Conservation (phyloP, 495 filamentous ascomycete species). For the Aspergillus olivimuriae region DNA sequence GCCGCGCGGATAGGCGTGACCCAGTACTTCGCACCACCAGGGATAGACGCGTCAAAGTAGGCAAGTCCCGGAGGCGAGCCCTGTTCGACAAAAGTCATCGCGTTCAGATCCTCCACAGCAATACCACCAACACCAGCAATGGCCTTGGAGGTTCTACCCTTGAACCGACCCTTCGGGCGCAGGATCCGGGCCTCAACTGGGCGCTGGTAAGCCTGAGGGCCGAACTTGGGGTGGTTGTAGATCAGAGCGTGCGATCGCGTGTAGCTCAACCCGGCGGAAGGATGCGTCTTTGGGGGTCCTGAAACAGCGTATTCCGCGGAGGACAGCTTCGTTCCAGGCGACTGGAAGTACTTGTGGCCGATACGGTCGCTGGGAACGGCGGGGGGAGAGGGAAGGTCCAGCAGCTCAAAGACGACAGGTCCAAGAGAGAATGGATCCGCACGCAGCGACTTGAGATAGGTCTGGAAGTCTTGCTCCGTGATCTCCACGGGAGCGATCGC, state of each 20-base stretch:
- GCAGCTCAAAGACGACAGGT: constrained; percentile 37
- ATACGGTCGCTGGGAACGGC: constrained; percentile 32
- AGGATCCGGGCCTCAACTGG: constrained; percentile 68
- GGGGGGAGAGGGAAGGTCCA: constrained; percentile 42
- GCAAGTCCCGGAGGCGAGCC: constrained; percentile 32
- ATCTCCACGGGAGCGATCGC: constrained; percentile 33
- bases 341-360: constrained; percentile 29
- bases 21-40: constrained; percentile 63
- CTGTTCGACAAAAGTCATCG: constrained; percentile 31
- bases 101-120: constrained; percentile 38
- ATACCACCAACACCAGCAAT: constrained; percentile 48
- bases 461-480: constrained; percentile 52
- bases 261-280: constrained; percentile 85
- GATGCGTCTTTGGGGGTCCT: constrained; percentile 80
- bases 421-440: constrained; percentile 42
- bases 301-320: constrained; percentile 44
- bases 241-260: constrained; percentile 61
- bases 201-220: constrained; percentile 58
- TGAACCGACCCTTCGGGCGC: constrained; percentile 35
- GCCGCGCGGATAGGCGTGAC: constrained; percentile 49
- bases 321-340: constrained; percentile 32
- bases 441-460: constrained; percentile 56
- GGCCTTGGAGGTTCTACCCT: constrained; percentile 26
- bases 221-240: constrained; percentile 76
- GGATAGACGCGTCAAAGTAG: constrained; percentile 50